These are phyloP conservation scores for Diphasiastrum complanatum DNA, from an alignment of 83 land plant species.

Conservation along the genomic window DNA sequence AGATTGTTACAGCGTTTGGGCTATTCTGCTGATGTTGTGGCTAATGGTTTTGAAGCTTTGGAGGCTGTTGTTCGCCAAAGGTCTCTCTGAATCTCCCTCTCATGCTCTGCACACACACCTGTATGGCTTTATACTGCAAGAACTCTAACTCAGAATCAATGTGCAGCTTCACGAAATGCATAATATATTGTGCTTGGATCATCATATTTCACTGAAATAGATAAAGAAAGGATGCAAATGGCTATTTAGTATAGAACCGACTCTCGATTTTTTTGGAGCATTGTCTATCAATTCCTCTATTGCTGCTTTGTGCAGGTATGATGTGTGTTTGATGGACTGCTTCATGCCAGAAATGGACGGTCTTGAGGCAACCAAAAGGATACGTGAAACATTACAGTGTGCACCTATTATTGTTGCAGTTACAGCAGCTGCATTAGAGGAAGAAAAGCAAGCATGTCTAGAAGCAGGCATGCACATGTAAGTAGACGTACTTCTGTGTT, in stretches of 20 bases:
- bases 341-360: conserved; percentile 16
- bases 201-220: too few relatives aligned
- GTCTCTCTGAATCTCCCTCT: too few relatives aligned
- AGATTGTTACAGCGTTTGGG: background rate
- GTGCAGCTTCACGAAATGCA: too few relatives aligned
- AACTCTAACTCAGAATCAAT: too few relatives aligned
- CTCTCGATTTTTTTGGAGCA: too few relatives aligned
- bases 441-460: conserved; percentile 3
- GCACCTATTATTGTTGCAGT: conserved; percentile 8
- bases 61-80: background rate
- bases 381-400: background rate
- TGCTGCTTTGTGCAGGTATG: conserved; percentile 15
- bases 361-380: conserved; percentile 3
- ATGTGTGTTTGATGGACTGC: conserved; percentile 14
- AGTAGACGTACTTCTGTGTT: background rate
- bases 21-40: background rate
- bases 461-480: conserved; percentile 15
- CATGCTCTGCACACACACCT: too few relatives aligned
- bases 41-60: background rate
- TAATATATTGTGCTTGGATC: too few relatives aligned
- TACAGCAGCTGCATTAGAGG: conserved; percentile 10
- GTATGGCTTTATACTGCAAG: too few relatives aligned
- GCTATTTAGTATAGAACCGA: too few relatives aligned
- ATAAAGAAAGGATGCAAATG: too few relatives aligned
- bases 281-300: too few relatives aligned